Percentiles rank a stretch among this genome's conserved stretches.
Evolutionary conservation across 164 flowering plant species (phyloP).

Genomic region (Magnolia changhungtana): DNA sequence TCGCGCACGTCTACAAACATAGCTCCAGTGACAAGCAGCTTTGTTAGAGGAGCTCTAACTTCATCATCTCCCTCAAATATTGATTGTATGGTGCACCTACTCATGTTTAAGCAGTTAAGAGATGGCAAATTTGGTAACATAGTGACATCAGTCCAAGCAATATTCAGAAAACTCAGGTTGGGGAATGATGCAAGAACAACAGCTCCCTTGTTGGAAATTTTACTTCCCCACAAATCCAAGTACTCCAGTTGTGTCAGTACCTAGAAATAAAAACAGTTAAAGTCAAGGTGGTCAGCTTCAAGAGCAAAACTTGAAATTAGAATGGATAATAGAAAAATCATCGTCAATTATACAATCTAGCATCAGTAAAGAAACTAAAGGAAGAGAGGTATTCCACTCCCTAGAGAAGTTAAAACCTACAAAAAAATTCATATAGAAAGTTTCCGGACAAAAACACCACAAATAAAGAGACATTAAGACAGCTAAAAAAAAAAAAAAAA

Average conservation of each 20-base stretch:
- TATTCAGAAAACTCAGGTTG: conserved; percentile 59
- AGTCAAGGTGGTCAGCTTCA: not conserved
- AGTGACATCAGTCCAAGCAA: conserved; percentile 89
- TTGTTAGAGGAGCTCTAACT: conserved; percentile 36
- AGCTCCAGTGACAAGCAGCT: conserved; percentile 56
- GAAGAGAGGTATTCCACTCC: not conserved
- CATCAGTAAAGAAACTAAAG: not conserved
- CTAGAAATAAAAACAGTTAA: conserved; percentile 30
- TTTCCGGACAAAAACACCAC: too few relatives aligned
- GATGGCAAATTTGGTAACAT: conserved; percentile 51
- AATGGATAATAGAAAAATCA: not conserved
- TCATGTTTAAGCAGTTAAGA: conserved; percentile 69
- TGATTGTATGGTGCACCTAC: conserved; percentile 61
- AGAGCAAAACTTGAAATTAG: not conserved
- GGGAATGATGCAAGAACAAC: conserved; percentile 44
- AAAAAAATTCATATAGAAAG: not conserved
- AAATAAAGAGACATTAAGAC: too few relatives aligned
- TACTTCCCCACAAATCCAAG: conserved; percentile 92
- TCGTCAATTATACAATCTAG: not conserved
- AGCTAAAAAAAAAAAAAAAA: too few relatives aligned
- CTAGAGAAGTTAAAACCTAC: not conserved
- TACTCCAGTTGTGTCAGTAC: conserved; percentile 59
- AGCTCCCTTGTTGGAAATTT: conserved; percentile 62
- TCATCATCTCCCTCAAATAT: conserved; percentile 38
- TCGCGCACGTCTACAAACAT: conserved; percentile 36